A percentile compares a stretch with the other conserved stretches of the same genome.
These are phyloP conservation scores for Hemileccinum rubropunctum DNA, from an alignment of 768 basidiomycete genomes.

Conservation along the genomic window DNA sequence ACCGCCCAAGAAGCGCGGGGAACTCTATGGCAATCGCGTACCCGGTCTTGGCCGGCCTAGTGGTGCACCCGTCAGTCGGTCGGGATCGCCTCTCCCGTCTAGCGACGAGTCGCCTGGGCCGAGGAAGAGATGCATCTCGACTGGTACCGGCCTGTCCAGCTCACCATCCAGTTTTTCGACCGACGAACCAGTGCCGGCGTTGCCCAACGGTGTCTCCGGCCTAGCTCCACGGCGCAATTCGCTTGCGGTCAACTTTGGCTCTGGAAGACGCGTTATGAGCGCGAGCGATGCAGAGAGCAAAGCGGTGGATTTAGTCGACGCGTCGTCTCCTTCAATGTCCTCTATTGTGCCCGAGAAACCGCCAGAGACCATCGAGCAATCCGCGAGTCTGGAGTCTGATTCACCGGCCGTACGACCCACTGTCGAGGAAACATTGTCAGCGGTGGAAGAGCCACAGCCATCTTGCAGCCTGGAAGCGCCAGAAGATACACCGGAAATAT, in stretches of 20 bases:
- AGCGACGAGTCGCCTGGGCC: slow-evolving; percentile 17
- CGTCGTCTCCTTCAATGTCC: slow-evolving; percentile 1
- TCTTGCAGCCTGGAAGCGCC: background rate
- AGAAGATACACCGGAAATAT: background rate
- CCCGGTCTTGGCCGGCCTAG: slow-evolving; percentile 30
- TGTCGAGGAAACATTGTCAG: background rate
- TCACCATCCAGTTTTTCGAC: slow-evolving; percentile 6
- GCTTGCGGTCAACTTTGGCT: slow-evolving; percentile 23
- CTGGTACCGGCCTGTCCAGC: slow-evolving; percentile 22
- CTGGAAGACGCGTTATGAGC: slow-evolving; percentile 21
- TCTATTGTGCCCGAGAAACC: slow-evolving; percentile 10
- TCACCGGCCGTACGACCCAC: background rate
- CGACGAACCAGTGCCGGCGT: slow-evolving; percentile 24
- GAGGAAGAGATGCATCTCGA: slow-evolving; percentile 31
- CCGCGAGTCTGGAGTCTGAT: background rate
- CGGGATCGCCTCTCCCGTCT: slow-evolving; percentile 17
- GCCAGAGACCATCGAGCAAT: background rate
- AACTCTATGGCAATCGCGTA: slow-evolving; percentile 75
- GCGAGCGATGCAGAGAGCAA: slow-evolving; percentile 7
- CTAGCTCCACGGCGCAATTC: slow-evolving; percentile 27
- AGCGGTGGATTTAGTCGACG: slow-evolving; percentile 1
- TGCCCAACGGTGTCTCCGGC: slow-evolving; percentile 15
- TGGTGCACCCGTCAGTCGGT: slow-evolving; percentile 14
- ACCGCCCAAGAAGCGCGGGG: slow-evolving; percentile 51
- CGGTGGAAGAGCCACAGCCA: slow-evolving; percentile 3